Conservation (phyloP, 2,329 filamentous ascomycete genomes). For the Aspergillus texensis region DNA sequence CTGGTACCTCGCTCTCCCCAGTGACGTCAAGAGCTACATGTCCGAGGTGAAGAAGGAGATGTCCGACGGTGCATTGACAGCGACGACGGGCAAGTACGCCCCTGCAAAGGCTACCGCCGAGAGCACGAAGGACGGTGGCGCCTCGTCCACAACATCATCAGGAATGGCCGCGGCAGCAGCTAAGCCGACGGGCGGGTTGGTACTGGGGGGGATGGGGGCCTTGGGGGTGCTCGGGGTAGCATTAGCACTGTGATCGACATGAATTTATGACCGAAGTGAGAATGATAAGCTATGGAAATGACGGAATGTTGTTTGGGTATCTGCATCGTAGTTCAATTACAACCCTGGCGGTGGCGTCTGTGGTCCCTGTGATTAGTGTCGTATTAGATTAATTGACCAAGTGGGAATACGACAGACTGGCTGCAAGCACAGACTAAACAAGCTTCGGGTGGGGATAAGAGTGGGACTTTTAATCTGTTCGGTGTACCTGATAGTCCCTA, state of each 20-base stretch:
- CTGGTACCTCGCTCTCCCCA: constrained; percentile 36
- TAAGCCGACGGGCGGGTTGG: constrained; percentile 21
- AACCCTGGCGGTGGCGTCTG: background rate
- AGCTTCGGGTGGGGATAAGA: background rate
- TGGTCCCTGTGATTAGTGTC: background rate
- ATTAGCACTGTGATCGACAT: constrained; percentile 23
- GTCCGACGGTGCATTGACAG: constrained; percentile 29
- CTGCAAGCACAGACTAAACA: constrained; percentile 1
- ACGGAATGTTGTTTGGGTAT: background rate
- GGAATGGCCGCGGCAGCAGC: constrained; percentile 19
- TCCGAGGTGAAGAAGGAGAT: constrained; percentile 35
- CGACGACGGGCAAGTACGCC: constrained; percentile 13
- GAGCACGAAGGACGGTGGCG: constrained; percentile 5
- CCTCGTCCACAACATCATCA: constrained; percentile 16
- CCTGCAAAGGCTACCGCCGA: constrained; percentile 19
- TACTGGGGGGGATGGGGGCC: constrained; percentile 23
- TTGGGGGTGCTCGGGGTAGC: constrained; percentile 28
- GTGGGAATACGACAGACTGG: background rate
- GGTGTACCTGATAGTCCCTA: background rate
- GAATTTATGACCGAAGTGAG: background rate
- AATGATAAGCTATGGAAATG: background rate
- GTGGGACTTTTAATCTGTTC: background rate
- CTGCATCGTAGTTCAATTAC: background rate
- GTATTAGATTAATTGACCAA: background rate
- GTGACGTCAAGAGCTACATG: constrained; percentile 37